Conservation (phyloP, 2,329 filamentous ascomycete genomes). For the Fusarium sp. region DNA sequence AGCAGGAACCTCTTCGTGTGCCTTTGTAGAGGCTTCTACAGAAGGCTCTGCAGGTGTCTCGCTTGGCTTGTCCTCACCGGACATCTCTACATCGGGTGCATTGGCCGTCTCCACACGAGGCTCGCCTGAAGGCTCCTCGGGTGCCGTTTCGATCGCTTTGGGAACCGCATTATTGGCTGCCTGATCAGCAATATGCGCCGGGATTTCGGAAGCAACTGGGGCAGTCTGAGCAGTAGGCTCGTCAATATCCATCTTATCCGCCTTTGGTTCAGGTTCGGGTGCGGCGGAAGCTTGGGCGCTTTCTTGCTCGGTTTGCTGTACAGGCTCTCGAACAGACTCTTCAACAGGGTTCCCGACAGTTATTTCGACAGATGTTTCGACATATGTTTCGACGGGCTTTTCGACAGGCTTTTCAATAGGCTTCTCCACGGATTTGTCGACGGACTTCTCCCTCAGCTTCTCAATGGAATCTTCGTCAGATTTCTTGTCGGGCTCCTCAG, state of each 20-base stretch:
- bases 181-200: conserved; percentile 19
- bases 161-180: conserved; percentile 1
- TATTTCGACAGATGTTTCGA: background rate
- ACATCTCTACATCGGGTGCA: background rate
- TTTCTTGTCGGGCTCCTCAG: conserved; percentile 1
- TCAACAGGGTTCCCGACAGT: background rate
- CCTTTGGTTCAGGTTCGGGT: conserved; percentile 54
- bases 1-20: background rate
- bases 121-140: conserved; percentile 15
- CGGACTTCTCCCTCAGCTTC: conserved; percentile 1
- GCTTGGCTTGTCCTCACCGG: conserved; percentile 10
- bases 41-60: background rate
- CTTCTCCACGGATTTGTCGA: conserved; percentile 4
- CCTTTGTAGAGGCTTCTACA: background rate
- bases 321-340: background rate
- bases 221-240: conserved; percentile 29
- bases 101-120: background rate
- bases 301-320: conserved; percentile 7
- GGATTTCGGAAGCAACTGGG: conserved; percentile 16
- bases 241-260: conserved; percentile 61
- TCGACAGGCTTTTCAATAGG: conserved; percentile 1
- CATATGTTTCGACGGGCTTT: background rate
- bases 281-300: conserved; percentile 16
- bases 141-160: conserved; percentile 9
- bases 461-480: background rate